phyloP scores from a whole-genome alignment of 257 asterid genomes.

The Ballota nigra region DNA sequence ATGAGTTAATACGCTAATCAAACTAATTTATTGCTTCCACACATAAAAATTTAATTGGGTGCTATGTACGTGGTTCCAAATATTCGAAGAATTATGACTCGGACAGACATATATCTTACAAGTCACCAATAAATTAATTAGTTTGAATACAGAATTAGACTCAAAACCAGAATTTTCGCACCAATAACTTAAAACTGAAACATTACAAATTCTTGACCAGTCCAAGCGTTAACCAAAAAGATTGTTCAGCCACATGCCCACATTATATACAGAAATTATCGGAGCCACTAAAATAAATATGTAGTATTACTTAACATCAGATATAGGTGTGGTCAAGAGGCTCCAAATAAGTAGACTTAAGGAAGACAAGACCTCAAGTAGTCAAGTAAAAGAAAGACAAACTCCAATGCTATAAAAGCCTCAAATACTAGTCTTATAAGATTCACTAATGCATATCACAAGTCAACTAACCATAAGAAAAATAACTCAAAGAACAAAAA shows the following conservation, averaged over 20 bases:
- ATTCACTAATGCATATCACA: neutral
- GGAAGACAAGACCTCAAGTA: neutral
- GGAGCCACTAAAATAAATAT: neutral
- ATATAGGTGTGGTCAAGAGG: neutral
- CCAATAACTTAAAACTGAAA: neutral
- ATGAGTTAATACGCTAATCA: neutral
- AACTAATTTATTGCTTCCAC: neutral
- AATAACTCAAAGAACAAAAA: neutral
- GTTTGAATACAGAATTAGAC: neutral
- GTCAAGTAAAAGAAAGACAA: neutral
- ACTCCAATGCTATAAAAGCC: neutral
- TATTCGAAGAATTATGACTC: neutral
- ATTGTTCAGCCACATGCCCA: neutral
- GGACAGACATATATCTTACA: neutral
- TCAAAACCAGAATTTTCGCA: neutral
- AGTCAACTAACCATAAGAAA: neutral
- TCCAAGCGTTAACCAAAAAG: neutral
- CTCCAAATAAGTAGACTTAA: slow-evolving; percentile 11
- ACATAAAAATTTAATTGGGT: neutral
- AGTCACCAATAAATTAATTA: neutral
- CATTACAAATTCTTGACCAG: neutral
- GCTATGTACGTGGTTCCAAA: neutral
- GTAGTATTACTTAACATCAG: neutral
- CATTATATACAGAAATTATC: neutral
- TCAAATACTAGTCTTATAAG: slow-evolving; percentile 4